phyloP scores from a whole-genome alignment of 768 basidiomycete species.

The Mrakia frigida region DNA sequence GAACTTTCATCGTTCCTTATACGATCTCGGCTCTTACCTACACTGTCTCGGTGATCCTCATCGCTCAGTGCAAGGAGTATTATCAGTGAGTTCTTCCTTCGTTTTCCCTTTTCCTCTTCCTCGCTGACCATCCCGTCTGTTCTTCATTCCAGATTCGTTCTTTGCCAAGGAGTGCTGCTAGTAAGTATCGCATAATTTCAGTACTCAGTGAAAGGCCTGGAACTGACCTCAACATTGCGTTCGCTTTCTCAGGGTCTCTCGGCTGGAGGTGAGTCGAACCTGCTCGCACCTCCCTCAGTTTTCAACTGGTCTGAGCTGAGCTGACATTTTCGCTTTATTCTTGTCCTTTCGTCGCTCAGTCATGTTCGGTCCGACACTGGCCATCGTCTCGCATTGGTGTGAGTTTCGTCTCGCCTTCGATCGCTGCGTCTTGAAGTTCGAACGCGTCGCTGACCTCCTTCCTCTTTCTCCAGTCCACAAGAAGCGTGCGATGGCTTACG shows the following conservation, averaged over 20 bases:
- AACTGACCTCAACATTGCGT: not conserved
- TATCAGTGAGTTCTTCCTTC: not conserved
- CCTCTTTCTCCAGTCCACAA: slow-evolving; percentile 43
- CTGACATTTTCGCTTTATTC: not conserved
- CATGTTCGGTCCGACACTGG: slow-evolving; percentile 30
- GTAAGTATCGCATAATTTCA: not conserved
- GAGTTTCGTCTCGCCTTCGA: not conserved
- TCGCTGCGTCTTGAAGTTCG: not conserved
- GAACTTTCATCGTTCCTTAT: not conserved
- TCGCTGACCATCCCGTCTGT: not conserved
- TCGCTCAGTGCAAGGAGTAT: slow-evolving; percentile 11
- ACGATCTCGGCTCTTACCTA: not conserved
- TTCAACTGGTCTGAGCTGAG: no score
- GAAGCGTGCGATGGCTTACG: slow-evolving; percentile 66
- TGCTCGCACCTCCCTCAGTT: not conserved
- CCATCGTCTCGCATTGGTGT: slow-evolving; percentile 29
- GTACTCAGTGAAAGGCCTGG: not conserved
- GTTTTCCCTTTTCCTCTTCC: no score
- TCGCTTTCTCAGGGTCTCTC: not conserved
- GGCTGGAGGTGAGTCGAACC: not conserved
- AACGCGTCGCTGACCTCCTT: not conserved
- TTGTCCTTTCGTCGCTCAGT: not conserved
- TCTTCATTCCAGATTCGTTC: not conserved
- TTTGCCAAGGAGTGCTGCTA: slow-evolving; percentile 1
- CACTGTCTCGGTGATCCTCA: not conserved